Base-by-base conservation (phyloP, 2,329 filamentous ascomycete genomes). In the Colletotrichum theobromicola region DNA sequence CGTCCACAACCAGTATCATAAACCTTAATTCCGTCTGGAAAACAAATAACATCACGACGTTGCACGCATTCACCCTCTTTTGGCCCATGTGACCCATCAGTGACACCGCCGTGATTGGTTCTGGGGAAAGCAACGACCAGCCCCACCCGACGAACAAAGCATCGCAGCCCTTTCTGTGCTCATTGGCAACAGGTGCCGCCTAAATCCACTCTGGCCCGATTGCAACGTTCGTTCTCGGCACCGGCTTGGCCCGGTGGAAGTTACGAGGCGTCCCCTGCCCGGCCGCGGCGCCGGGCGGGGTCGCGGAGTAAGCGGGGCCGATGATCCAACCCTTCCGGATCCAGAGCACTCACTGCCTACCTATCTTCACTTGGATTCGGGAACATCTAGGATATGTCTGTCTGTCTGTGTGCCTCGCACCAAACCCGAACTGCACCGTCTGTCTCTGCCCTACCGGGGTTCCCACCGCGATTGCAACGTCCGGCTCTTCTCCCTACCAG, bases 1-100 rank as follows among this genome's bases (percentile, higher is more conserved):
- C 65, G 57, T 61, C 32, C 60, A 35, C 57, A 42, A 46, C 35
- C 32, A 73, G 42, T 73, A 73, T 10, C 37, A 72, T 67, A 74
- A 64, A 69, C 42, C 69, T 63, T 75, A 75, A 75, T 75, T 73
- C 65, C 46, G 58, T 28, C 58, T 32, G 69, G 63, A 58, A 64
- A 62, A 73, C 46, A 58, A 75, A 75, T 60, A 73, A 73, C 63
- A 75, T 73, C 64, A 68, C 69, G 24, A 30, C 46, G 53, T 75
- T 73, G 73, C 73, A 75, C 73, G 55, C 67, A 37, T 7, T 21
- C 16, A 46, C 13, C n/a, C 26, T 13, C 42, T 50, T 4, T 46
- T 50, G 42, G 2, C 42, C 13, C 10, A 13, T 4, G n/a, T 50
- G 42, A 4, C 42, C 13, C 10, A 13, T 21, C 0, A 50, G 42